These are phyloP conservation scores for Westerdykella sp. DNA, from an alignment of 2,329 filamentous ascomycete genomes.

Conservation along the genomic window DNA sequence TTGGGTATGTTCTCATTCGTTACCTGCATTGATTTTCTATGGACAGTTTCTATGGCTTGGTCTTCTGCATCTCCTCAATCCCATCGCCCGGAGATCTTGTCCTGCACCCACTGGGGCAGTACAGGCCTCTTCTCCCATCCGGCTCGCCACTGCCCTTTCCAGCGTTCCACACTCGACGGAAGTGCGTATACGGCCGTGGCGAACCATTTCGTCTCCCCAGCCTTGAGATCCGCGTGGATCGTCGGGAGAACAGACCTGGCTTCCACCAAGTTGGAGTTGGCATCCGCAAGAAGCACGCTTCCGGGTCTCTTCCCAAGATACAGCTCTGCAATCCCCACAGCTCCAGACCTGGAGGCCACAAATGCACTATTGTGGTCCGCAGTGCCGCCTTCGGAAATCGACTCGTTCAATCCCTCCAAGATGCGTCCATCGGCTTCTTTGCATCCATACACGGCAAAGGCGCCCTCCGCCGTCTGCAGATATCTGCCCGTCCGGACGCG, in stretches of 20 bases:
- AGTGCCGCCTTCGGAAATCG: slow-evolving; percentile 38
- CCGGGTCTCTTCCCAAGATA: slow-evolving; percentile 44
- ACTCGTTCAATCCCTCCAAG: slow-evolving; percentile 40
- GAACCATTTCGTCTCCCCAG: slow-evolving; percentile 59
- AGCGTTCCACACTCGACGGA: slow-evolving; percentile 51
- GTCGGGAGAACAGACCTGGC: slow-evolving; percentile 66
- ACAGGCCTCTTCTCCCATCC: slow-evolving; percentile 55
- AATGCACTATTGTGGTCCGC: slow-evolving; percentile 33
- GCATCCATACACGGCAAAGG: slow-evolving; percentile 63
- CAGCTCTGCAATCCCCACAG: slow-evolving; percentile 47
- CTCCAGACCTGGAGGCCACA: slow-evolving; percentile 46
- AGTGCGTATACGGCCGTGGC: slow-evolving; percentile 66
- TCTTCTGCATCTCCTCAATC: slow-evolving; percentile 5
- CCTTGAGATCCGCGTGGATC: slow-evolving; percentile 55
- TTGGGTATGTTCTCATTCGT: background rate
- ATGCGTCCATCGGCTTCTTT: slow-evolving; percentile 52
- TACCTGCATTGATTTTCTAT: background rate
- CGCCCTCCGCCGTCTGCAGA: slow-evolving; percentile 66
- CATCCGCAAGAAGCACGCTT: slow-evolving; percentile 66
- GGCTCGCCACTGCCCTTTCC: slow-evolving; percentile 36
- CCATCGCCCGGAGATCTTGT: slow-evolving; percentile 41
- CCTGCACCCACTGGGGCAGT: slow-evolving; percentile 56
- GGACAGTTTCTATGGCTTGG: background rate
- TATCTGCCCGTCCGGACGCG: slow-evolving; percentile 53
- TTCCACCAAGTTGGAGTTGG: slow-evolving; percentile 71